phyloP scores from a whole-genome alignment of 495 filamentous ascomycete genomes.

The Daldinia decipiens region DNA sequence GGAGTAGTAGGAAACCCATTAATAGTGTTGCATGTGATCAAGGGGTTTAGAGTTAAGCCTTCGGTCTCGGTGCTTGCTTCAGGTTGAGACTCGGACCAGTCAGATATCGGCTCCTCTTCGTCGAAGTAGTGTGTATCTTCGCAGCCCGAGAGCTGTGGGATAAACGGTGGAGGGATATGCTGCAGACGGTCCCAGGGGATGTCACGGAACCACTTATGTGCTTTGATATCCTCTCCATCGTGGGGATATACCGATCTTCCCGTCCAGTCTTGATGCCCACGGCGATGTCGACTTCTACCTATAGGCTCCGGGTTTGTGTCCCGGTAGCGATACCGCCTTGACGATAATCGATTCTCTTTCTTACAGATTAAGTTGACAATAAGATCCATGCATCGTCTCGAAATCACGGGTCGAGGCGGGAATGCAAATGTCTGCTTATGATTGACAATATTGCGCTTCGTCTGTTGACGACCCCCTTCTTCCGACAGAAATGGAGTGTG shows the following conservation, averaged over 20 bases:
- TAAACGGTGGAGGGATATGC: constrained; percentile 73
- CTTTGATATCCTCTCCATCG: constrained; percentile 81
- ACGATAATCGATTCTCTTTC: constrained; percentile 78
- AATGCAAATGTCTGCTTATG: constrained; percentile 67
- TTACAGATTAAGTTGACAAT: constrained; percentile 80
- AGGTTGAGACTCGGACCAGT: constrained; percentile 56
- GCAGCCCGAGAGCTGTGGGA: constrained; percentile 72
- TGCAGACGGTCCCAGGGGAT: constrained; percentile 77
- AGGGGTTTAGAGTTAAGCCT: constrained; percentile 31
- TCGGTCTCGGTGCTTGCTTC: constrained; percentile 36
- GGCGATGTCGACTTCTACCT: constrained; percentile 21
- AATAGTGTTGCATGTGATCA: constrained; percentile 26
- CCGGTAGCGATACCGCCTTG: constrained; percentile 68
- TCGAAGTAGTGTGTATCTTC: constrained; percentile 94
- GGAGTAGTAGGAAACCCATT: constrained; percentile 9
- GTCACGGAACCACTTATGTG: constrained; percentile 76
- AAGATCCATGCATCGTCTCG: constrained; percentile 73
- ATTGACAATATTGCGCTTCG: constrained; percentile 78
- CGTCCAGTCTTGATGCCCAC: constrained; percentile 49
- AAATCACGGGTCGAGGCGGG: constrained; percentile 69
- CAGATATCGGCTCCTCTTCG: constrained; percentile 74
- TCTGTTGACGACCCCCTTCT: constrained; percentile 73
- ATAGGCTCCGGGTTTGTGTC: constrained; percentile 34
- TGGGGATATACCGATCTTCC: constrained; percentile 76
- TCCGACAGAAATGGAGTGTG: constrained; percentile 89